Evolutionary conservation across 345 rosid genomes (phyloP).

Genomic region (Noccaea caerulescens): DNA sequence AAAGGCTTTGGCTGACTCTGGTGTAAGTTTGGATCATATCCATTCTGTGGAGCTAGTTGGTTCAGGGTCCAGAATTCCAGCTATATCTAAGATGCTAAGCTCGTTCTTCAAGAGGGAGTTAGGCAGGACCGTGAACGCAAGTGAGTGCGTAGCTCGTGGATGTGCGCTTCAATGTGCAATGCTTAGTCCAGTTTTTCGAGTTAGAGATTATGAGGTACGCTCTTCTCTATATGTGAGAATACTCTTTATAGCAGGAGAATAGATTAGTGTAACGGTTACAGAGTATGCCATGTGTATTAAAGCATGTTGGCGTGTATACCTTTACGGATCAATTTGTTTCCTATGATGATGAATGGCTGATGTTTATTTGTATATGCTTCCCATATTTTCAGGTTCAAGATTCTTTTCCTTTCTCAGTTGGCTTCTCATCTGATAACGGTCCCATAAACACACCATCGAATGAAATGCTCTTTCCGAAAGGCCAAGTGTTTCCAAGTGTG

Average conservation of each 20-base stretch:
- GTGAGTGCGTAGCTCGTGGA: constrained; percentile 73
- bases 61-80: constrained; percentile 72
- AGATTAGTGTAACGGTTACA: constrained; percentile 4
- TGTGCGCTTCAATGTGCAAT: constrained; percentile 82
- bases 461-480: constrained; percentile 65
- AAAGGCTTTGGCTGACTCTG: constrained; percentile 64
- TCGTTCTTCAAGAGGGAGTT: constrained; percentile 59
- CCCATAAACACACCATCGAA: constrained; percentile 54
- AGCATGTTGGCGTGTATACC: background rate
- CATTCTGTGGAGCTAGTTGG: constrained; percentile 74
- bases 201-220: constrained; percentile 63
- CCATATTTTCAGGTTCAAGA: constrained; percentile 71
- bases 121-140: constrained; percentile 67
- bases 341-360: constrained; percentile 19
- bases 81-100: constrained; percentile 54
- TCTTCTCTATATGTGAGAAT: constrained; percentile 11
- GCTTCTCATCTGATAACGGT: constrained; percentile 65
- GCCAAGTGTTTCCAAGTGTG: constrained; percentile 71
- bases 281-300: background rate
- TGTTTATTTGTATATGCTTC: constrained; percentile 30
- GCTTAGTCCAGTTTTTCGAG: constrained; percentile 68
- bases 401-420: constrained; percentile 71
- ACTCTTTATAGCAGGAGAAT: constrained; percentile 3
- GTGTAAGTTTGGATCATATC: constrained; percentile 54
- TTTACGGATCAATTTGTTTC: background rate